Evolutionary conservation across 371 early-diverging fungal species (phyloP).

Genomic region (Coemansia sp.): DNA sequence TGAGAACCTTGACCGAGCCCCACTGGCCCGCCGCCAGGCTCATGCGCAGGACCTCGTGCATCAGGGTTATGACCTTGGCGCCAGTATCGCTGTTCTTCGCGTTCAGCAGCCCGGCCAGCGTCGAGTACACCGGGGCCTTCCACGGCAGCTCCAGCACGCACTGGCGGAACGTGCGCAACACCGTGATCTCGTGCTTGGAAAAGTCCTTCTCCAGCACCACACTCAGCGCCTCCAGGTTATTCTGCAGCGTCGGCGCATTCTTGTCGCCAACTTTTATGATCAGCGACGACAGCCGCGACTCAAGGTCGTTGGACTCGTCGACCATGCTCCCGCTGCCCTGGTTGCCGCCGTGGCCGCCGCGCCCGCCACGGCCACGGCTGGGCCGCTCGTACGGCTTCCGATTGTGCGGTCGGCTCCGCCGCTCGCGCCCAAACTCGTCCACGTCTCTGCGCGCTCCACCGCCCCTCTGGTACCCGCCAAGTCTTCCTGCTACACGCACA

Average conservation of each 20-base stretch:
- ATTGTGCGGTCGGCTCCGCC: constrained; percentile 36
- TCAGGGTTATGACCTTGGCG: constrained; percentile 57
- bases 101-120: constrained; percentile 75
- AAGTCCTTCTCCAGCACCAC: constrained; percentile 70
- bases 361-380: constrained; percentile 21
- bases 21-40: constrained; percentile 57
- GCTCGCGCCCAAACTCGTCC: constrained; percentile 50
- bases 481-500: constrained; percentile 33
- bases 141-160: constrained; percentile 76
- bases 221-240: constrained; percentile 67
- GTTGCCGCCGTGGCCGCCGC: constrained; percentile 11
- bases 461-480: constrained; percentile 29
- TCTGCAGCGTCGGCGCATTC: constrained; percentile 62
- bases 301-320: constrained; percentile 67
- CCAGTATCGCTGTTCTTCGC: constrained; percentile 58
- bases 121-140: constrained; percentile 77
- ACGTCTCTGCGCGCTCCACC: constrained; percentile 34
- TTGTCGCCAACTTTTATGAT: constrained; percentile 80
- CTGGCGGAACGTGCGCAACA: constrained; percentile 63
- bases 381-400: constrained; percentile 51
- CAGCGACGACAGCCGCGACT: constrained; percentile 65
- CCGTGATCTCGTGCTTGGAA: constrained; percentile 62
- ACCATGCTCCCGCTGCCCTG: constrained; percentile 21
- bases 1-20: constrained; percentile 70
- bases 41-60: constrained; percentile 55